Percentiles rank a stretch among this genome's conserved stretches.
Evolutionary conservation across 345 rosid genomes (phyloP).

Genomic region (Lumnitzera racemosa): DNA sequence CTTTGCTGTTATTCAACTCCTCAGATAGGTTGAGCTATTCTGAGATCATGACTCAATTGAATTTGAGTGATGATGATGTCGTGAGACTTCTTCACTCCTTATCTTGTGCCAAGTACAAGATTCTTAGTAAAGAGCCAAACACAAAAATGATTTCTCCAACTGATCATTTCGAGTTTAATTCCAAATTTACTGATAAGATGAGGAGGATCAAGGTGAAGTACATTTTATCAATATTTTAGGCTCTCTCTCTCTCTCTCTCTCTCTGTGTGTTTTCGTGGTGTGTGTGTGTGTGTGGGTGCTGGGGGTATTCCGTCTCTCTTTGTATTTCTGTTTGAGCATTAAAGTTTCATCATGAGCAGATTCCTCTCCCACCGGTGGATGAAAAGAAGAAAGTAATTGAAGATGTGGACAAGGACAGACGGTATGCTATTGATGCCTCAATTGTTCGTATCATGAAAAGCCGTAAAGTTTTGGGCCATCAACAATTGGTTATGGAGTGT

Average conservation of each 20-base stretch:
- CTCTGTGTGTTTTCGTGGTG: neutral
- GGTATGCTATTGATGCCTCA: constrained; percentile 69
- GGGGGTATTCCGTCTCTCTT: neutral
- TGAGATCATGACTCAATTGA: constrained; percentile 59
- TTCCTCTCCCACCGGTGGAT: constrained; percentile 64
- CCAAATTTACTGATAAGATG: constrained; percentile 63
- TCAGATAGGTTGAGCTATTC: constrained; percentile 55
- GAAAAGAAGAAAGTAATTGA: constrained; percentile 63
- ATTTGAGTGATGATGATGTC: constrained; percentile 51
- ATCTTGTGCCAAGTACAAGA: constrained; percentile 46
- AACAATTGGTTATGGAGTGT: constrained; percentile 47
- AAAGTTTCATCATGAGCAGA: constrained; percentile 20
- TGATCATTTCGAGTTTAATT: constrained; percentile 38
- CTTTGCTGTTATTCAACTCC: constrained; percentile 51
- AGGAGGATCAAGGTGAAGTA: constrained; percentile 57
- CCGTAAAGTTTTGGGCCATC: constrained; percentile 51
- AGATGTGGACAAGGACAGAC: constrained; percentile 66
- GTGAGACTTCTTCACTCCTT: constrained; percentile 60
- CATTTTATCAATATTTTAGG: neutral
- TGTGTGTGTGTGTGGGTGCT: no score
- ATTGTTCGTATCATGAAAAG: constrained; percentile 78
- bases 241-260: neutral
- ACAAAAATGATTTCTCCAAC: constrained; percentile 28
- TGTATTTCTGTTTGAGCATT: neutral
- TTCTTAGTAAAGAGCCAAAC: constrained; percentile 41